Evolutionary conservation across 257 asterid genomes (phyloP).

Genomic region (Ilex aquifolium): DNA sequence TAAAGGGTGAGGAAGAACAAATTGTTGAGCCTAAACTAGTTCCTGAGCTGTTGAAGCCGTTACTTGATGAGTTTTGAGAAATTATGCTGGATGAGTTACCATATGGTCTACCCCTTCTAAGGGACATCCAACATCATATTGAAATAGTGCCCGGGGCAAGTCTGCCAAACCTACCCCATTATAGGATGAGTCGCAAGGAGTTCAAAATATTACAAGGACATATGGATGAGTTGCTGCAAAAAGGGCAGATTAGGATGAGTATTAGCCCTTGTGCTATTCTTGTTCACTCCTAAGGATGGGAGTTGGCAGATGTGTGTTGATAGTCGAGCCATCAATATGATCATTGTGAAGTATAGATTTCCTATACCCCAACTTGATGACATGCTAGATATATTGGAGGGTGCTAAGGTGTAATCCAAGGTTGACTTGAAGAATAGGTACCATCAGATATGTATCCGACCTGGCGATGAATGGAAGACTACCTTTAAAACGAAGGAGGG

Average conservation of each 20-base stretch:
- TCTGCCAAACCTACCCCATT: background rate
- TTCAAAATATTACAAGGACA: background rate
- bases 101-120: background rate
- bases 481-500: background rate
- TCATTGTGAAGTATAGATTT: too few relatives aligned
- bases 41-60: background rate
- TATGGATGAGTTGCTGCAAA: background rate
- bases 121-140: background rate
- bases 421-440: background rate
- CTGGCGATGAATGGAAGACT: background rate
- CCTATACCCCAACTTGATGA: too few relatives aligned
- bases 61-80: background rate
- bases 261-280: too few relatives aligned
- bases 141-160: background rate
- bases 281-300: too few relatives aligned
- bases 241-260: background rate
- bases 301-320: too few relatives aligned
- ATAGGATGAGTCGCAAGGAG: background rate
- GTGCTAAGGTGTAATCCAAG: too few relatives aligned
- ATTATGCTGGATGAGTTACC: background rate
- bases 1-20: background rate
- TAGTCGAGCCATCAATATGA: too few relatives aligned
- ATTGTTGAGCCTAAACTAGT: background rate
- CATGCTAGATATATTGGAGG: too few relatives aligned
- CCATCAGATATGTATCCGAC: background rate